Conservation (phyloP, 2,329 filamentous ascomycete species). For the Chrysosporium queenslandicum region DNA sequence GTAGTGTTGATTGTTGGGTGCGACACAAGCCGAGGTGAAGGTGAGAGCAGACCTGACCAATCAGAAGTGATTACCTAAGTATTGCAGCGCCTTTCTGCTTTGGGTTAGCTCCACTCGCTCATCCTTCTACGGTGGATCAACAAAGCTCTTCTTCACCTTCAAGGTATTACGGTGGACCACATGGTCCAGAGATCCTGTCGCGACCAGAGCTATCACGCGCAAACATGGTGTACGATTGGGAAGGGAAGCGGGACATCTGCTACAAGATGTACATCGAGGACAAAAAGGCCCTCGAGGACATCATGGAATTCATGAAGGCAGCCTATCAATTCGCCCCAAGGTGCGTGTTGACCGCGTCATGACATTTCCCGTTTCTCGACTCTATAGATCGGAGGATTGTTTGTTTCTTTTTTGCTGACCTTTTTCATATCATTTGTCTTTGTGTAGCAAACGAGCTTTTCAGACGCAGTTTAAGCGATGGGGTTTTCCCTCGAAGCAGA, state of each 20-base stretch:
- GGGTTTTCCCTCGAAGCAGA: conserved; percentile 67
- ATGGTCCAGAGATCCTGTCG: neutral
- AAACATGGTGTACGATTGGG: conserved; percentile 53
- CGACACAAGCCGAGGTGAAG: neutral
- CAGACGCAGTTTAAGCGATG: conserved; percentile 68
- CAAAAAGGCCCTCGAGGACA: conserved; percentile 60
- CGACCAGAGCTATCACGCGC: neutral
- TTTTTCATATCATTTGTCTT: too few species aligned
- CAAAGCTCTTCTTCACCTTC: conserved; percentile 2
- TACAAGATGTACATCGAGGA: conserved; percentile 68
- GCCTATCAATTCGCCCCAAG: conserved; percentile 60
- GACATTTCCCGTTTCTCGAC: too few species aligned
- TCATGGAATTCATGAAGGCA: conserved; percentile 60
- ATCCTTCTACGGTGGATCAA: conserved; percentile 2
- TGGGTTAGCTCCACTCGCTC: neutral
- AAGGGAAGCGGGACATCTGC: conserved; percentile 55
- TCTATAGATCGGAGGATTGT: too few species aligned
- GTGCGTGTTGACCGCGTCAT: too few species aligned
- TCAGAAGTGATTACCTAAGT: neutral
- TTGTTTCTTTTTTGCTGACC: neutral
- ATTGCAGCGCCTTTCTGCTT: neutral
- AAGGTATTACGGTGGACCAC: conserved; percentile 15
- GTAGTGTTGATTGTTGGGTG: neutral
- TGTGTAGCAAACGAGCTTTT: conserved; percentile 60
- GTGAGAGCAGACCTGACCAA: neutral